Conservation (phyloP, 495 filamentous ascomycete species). For the Oidiodendron maius region DNA sequence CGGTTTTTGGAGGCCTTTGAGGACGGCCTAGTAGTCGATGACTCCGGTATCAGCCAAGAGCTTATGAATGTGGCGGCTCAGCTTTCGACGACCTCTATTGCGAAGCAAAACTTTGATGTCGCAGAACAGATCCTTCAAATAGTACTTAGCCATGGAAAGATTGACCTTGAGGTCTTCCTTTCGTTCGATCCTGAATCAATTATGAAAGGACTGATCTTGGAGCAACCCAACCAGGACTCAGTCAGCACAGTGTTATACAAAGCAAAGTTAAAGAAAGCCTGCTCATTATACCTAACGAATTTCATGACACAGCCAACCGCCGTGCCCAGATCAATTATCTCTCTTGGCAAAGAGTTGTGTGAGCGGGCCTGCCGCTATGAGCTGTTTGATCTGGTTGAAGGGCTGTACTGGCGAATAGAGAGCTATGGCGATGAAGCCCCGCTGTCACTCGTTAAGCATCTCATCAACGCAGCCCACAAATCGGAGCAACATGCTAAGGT, state of each 20-base stretch:
- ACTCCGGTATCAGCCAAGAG: not conserved
- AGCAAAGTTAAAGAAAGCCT: slow-evolving; percentile 20
- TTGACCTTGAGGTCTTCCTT: slow-evolving; percentile 30
- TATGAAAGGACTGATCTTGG: slow-evolving; percentile 24
- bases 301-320: slow-evolving; percentile 24
- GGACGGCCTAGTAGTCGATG: slow-evolving; percentile 10
- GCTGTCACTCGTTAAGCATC: slow-evolving; percentile 20
- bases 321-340: slow-evolving; percentile 7
- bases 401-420: slow-evolving; percentile 28
- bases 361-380: slow-evolving; percentile 16
- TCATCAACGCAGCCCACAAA: slow-evolving; percentile 23
- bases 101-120: slow-evolving; percentile 22
- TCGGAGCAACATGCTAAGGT: slow-evolving; percentile 25
- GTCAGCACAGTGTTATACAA: not conserved
- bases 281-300: slow-evolving; percentile 29
- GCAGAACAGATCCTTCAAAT: slow-evolving; percentile 24
- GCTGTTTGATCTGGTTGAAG: slow-evolving; percentile 13
- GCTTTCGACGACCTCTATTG: slow-evolving; percentile 31
- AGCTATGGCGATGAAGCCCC: slow-evolving; percentile 5
- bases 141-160: slow-evolving; percentile 20
- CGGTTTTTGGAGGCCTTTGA: slow-evolving; percentile 19
- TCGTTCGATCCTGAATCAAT: slow-evolving; percentile 27
- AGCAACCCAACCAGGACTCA: slow-evolving; percentile 4
- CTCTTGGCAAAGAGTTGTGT: slow-evolving; percentile 26
- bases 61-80: slow-evolving; percentile 26